Conservation (phyloP, 257 asterid genomes). For the Ocimum tenuiflorum region DNA sequence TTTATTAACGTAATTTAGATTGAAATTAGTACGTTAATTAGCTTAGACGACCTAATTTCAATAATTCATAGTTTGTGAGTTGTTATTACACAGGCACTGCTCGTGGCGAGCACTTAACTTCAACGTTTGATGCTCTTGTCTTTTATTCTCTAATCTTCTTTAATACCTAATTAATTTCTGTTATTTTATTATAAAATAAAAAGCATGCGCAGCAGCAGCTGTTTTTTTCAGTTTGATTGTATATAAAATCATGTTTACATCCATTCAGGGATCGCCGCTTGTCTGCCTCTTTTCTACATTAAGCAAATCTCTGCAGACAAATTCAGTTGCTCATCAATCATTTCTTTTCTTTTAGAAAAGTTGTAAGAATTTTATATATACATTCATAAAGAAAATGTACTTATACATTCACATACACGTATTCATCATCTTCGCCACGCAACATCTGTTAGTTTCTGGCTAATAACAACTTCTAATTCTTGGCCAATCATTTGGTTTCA, state of each 20-base stretch:
- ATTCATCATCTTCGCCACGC: slow-evolving; percentile 23
- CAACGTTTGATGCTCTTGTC: slow-evolving; percentile 10
- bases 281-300: slow-evolving; percentile 22
- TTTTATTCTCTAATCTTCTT: slow-evolving; percentile 4
- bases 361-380: not conserved
- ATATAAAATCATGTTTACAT: slow-evolving; percentile 9
- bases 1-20: too few species aligned
- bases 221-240: slow-evolving; percentile 10
- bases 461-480: slow-evolving; percentile 22
- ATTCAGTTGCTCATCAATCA: not conserved
- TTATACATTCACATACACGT: not conserved
- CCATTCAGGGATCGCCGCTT: slow-evolving; percentile 19
- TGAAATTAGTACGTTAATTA: too few species aligned
- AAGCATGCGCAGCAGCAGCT: slow-evolving; percentile 26
- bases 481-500: not conserved
- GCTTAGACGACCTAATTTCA: not conserved
- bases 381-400: not conserved
- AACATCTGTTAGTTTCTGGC: slow-evolving; percentile 22
- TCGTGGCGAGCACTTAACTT: slow-evolving; percentile 30
- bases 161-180: not conserved
- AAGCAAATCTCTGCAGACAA: slow-evolving; percentile 20
- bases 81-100: slow-evolving; percentile 25
- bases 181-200: slow-evolving; percentile 7
- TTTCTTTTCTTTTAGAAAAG: not conserved
- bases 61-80: not conserved